Evolutionary conservation across 2,329 filamentous ascomycete genomes (phyloP), one percentile per base, ranked within the genome.

Genomic region (Aureobasidium sp.): DNA sequence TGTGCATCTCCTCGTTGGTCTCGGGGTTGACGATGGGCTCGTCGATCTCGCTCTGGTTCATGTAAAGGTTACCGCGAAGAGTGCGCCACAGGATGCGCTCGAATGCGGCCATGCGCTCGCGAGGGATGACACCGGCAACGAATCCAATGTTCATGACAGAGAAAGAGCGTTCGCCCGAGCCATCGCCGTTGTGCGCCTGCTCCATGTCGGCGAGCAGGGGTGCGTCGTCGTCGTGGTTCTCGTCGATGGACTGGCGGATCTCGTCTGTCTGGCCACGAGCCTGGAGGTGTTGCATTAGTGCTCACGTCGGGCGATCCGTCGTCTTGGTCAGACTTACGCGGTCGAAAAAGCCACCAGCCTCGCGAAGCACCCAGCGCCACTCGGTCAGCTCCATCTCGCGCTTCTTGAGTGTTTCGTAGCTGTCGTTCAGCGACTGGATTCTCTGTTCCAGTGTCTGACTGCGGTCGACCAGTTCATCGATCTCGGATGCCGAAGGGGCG

Each of bases 91-190:
- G 81, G 67, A 99, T 99, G 62, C 94, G 88, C 78, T 99, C 95
- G 71, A 99, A 99, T 27, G 93, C 89, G 15, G 87, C 92, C 63
- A 99, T 93, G 54, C 93, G 86, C 71, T 97, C 93, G 59, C 94
- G 85, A 38, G 89, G 84, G 68, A 99, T 97, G 68, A 97, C 94
- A 75, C 94, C 94, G 59, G 94, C 89, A 57, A 99, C 93, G 69
- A 99, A 99, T 10, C 94, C 94, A 72, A 99, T 99, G 77, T 97
- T 96, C 89, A 97, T 95, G 64, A 91, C 90, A 6, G 90, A 94
- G 75, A 99, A 96, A 65, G 90, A 94, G 65, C 88, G 85, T 70
- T 94, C 90, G 38, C 81, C 87, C n/a, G 79, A 78, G 54, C 78
- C 76, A 61, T 81, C 81, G 17, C 83, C 83, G 62, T 90, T 88